Conservation (phyloP, 2,329 filamentous ascomycete genomes). For the Didymella sp. region DNA sequence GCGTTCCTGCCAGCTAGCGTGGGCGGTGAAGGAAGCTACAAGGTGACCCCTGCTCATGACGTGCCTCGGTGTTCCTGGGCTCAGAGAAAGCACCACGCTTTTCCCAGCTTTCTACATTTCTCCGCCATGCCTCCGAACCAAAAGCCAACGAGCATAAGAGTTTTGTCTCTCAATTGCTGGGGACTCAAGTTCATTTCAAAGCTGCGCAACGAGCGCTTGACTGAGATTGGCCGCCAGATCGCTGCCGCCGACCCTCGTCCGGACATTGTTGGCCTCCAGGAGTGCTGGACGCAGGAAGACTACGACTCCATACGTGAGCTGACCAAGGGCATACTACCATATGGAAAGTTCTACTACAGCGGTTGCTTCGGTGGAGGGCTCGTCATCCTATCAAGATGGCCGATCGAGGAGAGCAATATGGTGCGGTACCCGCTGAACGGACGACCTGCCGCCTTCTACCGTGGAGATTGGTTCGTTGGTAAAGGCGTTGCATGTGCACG, state of each 20-base stretch:
- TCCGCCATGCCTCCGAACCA: constrained; percentile 33
- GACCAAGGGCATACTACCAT: constrained; percentile 77
- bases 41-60: constrained; percentile 18
- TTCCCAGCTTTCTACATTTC: background rate
- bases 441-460: constrained; percentile 88
- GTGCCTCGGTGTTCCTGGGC: constrained; percentile 18
- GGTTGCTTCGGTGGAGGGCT: constrained; percentile 90
- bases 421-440: constrained; percentile 88
- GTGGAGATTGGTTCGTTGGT: constrained; percentile 95
- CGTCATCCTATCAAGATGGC: constrained; percentile 89
- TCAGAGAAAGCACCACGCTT: constrained; percentile 15
- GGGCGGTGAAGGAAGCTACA: constrained; percentile 19
- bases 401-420: constrained; percentile 89
- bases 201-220: constrained; percentile 76
- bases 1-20: constrained; percentile 24
- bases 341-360: constrained; percentile 91
- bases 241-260: constrained; percentile 71
- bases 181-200: constrained; percentile 87
- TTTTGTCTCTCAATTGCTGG: constrained; percentile 96
- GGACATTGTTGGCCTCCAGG: constrained; percentile 90
- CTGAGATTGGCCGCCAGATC: constrained; percentile 83
- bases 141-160: constrained; percentile 66
- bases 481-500: constrained; percentile 89
- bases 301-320: constrained; percentile 78
- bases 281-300: constrained; percentile 90